Percentiles rank a stretch among this genome's conserved stretches.
Conservation (phyloP, 306 rosid species). For the Prunus kanzakura region DNA sequence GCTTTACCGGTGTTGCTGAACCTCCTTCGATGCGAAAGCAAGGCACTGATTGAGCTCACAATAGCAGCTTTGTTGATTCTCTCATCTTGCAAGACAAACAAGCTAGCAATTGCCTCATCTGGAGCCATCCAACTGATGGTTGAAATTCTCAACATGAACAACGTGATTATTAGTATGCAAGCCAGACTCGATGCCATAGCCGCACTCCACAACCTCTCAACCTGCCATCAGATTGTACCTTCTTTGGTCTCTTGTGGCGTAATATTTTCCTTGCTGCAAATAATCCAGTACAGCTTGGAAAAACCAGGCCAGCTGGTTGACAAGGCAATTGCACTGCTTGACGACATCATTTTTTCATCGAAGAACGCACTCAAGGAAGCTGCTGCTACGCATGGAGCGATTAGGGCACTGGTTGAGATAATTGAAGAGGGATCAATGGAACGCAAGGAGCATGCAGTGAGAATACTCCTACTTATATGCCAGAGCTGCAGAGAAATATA, state of each 20-base stretch:
- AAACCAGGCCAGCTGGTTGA: constrained; percentile 49
- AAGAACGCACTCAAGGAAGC: constrained; percentile 48
- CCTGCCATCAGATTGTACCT: constrained; percentile 52
- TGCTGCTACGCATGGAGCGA: constrained; percentile 33
- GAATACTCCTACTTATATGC: constrained; percentile 57
- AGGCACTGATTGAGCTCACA: constrained; percentile 41
- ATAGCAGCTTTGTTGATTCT: constrained; percentile 54
- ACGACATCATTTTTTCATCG: constrained; percentile 51
- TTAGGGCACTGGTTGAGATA: constrained; percentile 61
- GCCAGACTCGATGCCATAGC: constrained; percentile 66
- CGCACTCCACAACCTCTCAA: constrained; percentile 72
- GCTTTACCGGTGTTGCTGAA: constrained; percentile 50
- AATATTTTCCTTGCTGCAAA: constrained; percentile 42
- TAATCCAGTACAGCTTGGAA: constrained; percentile 33
- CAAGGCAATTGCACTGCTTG: constrained; percentile 59
- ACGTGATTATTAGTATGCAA: constrained; percentile 24
- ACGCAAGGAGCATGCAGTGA: constrained; percentile 65
- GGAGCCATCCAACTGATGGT: constrained; percentile 52
- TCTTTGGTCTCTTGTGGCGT: constrained; percentile 48
- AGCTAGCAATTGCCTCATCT: constrained; percentile 52
- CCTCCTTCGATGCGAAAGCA: constrained; percentile 55
- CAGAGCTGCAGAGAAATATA: constrained; percentile 71
- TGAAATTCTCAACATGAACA: constrained; percentile 29
- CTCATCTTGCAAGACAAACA: constrained; percentile 76
- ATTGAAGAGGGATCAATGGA: constrained; percentile 60